Base-by-base conservation (phyloP, 2,329 filamentous ascomycete genomes). In the Trichoderma hamatum region DNA sequence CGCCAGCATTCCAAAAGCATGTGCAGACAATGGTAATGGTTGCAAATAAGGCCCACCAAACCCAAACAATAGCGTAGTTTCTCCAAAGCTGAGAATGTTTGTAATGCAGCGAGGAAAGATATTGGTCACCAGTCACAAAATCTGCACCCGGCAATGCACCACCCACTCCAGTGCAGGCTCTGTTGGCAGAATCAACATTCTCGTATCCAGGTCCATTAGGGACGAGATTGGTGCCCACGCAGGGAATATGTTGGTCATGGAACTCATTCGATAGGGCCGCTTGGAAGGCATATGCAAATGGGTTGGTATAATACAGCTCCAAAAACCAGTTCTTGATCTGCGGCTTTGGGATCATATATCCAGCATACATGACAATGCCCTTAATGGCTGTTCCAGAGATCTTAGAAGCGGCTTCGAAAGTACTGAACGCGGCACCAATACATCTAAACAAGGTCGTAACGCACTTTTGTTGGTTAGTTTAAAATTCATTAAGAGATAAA, bases 181-280 rank as follows among this genome's bases (percentile, higher is more conserved):
- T 43, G 36, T 43, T 43, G 16, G 36, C 83, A 70, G 82, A 75
- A 5, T 71, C 72, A 0, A 72, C 49, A 78, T 84, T 70, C 74
- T 74, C 60, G 68, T 87, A 89, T 1, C 80, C 79, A 0, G 82
- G 79, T 0, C 86, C 85, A 60, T 75, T 82, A 0, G 86, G 86
- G 2, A 88, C 80, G 6, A 89, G 76, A 70, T 85, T 86, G 34
- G 70, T 71, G 2, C 79, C 81, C 30, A 69, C 67, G 69, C 87
- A 89, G 1, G 81, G 78, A n/a, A 88, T 83, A 2, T 74, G 81
- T 74, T 90, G 80, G 39, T 79, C 80, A 71, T 90, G 84, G 69
- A 93, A 92, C 75, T 94, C 91, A 73, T 93, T 93, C 0, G 88
- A 82, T 74, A 93, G 82, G 0, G 94, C 77, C 0, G 85, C 86